Conservation (phyloP, 2,329 filamentous ascomycete genomes). For the Drechslera avenae region DNA sequence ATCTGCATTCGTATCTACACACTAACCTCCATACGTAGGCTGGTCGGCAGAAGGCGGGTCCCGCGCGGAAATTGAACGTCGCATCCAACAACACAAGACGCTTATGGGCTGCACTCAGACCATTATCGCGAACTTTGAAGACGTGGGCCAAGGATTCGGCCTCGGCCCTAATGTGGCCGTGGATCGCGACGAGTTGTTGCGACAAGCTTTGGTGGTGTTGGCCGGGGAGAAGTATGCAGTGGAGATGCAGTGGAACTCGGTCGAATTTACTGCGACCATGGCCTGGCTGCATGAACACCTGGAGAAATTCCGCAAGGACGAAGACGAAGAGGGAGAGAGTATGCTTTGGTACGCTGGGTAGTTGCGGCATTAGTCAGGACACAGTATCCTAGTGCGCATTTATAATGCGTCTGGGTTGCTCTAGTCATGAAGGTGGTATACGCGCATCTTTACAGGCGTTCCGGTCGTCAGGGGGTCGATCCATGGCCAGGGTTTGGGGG, state of each 20-base stretch:
- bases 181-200: constrained; percentile 39
- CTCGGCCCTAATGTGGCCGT: constrained; percentile 23
- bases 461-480: constrained; percentile 7
- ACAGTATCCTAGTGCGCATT: constrained; percentile 2
- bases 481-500: constrained; percentile 9
- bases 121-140: constrained; percentile 39
- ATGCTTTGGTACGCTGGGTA: constrained; percentile 36
- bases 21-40: constrained; percentile 26
- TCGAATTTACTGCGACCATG: constrained; percentile 39
- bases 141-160: constrained; percentile 34
- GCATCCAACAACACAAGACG: constrained; percentile 41
- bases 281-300: constrained; percentile 37
- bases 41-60: constrained; percentile 39
- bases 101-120: constrained; percentile 43
- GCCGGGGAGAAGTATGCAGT: constrained; percentile 40
- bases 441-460: constrained; percentile 15
- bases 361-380: constrained; percentile 1
- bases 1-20: constrained; percentile 1
- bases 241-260: constrained; percentile 39
- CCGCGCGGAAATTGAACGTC: constrained; percentile 37
- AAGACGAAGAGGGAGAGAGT: constrained; percentile 37
- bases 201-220: constrained; percentile 42
- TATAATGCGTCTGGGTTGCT: constrained; percentile 2
- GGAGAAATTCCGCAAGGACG: constrained; percentile 32
- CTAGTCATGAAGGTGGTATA: constrained; percentile 14